A percentile compares a stretch with the other conserved stretches of the same genome.
Conservation (phyloP, 2,329 filamentous ascomycete genomes). For the Albophoma yamanashiensis region DNA sequence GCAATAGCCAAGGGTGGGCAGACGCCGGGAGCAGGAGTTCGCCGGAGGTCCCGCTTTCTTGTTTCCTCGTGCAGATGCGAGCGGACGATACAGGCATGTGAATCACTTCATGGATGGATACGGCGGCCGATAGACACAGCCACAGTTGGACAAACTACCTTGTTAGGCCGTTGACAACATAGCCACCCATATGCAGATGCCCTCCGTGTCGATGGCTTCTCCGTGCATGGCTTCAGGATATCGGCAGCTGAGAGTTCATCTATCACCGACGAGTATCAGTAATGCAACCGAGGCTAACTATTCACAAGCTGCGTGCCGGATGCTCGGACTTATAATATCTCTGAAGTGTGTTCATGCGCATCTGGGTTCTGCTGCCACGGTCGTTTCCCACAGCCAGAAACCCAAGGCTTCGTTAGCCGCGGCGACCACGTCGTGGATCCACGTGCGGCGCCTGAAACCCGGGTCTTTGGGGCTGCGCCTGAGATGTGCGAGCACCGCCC, state of each 20-base stretch:
- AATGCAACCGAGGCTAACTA: no score
- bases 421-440: background rate
- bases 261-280: background rate
- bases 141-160: no score
- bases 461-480: background rate
- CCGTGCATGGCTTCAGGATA: background rate
- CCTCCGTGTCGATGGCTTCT: background rate
- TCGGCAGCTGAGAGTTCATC: background rate
- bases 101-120: background rate
- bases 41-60: background rate
- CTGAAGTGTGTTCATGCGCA: background rate
- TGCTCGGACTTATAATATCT: background rate
- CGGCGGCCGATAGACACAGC: no score
- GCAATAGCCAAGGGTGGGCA: background rate
- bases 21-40: background rate
- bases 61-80: background rate
- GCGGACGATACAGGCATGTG: background rate
- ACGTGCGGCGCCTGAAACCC: background rate
- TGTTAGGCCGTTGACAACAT: background rate
- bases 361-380: background rate
- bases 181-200: background rate
- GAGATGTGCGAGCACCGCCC: background rate
- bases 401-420: background rate
- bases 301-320: background rate
- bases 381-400: background rate